Conservation (phyloP, 108 stramenopile genomes). For the Skeletonema tropicum region DNA sequence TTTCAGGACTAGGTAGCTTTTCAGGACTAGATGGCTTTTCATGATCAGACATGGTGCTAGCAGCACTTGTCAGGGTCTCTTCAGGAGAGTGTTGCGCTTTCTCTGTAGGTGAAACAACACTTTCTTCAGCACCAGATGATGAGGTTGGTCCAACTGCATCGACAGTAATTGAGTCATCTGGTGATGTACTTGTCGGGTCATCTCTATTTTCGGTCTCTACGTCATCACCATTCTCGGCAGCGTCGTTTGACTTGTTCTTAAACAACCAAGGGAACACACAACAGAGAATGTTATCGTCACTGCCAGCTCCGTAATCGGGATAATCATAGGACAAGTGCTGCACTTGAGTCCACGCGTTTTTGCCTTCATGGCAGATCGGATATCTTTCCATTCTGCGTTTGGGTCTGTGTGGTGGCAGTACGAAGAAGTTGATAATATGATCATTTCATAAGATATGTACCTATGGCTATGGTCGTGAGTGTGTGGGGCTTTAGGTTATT, state of each 20-base stretch:
- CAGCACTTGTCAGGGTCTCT: background rate
- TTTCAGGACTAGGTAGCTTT: no score
- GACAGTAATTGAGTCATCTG: slow-evolving; percentile 49
- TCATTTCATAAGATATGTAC: no score
- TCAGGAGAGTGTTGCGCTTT: background rate
- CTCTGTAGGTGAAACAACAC: background rate
- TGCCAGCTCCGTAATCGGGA: slow-evolving; percentile 1
- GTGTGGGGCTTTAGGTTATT: no score
- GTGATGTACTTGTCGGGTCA: slow-evolving; percentile 44
- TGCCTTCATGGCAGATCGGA: no score
- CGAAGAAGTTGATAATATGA: no score
- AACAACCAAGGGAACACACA: slow-evolving; percentile 15
- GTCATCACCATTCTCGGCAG: background rate
- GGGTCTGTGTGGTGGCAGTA: no score
- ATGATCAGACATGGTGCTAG: background rate
- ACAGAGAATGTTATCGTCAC: slow-evolving; percentile 6
- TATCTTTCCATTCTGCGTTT: no score
- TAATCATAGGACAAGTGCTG: no score
- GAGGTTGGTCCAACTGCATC: slow-evolving; percentile 49
- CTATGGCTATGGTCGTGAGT: no score
- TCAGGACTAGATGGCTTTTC: no score
- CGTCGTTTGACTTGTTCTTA: slow-evolving; percentile 37
- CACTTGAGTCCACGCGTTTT: no score
- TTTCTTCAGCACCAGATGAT: slow-evolving; percentile 19
- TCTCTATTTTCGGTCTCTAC: slow-evolving; percentile 42